phyloP scores from a whole-genome alignment of 192 early-diverging fungal species.

The Pilaira anomala region DNA sequence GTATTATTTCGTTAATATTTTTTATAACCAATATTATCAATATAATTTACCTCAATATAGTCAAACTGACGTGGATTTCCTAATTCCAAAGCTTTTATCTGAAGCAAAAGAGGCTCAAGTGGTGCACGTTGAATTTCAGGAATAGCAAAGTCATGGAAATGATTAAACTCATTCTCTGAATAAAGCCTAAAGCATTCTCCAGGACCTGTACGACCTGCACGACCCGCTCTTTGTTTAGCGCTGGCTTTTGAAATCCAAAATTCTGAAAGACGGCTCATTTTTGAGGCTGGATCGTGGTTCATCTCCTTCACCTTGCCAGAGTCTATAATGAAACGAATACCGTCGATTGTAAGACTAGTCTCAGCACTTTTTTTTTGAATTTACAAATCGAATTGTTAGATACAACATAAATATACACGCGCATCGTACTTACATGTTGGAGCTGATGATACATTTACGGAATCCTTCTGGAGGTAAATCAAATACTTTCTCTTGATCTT shows the following conservation, averaged over 20 bases:
- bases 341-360: conserved; percentile 53
- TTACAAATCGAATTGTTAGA: neutral
- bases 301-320: conserved; percentile 71
- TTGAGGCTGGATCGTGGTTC: conserved; percentile 49
- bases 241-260: conserved; percentile 67
- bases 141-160: conserved; percentile 61
- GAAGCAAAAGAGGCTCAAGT: conserved; percentile 55
- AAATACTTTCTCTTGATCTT: conserved; percentile 69
- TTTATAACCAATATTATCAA: neutral
- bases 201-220: conserved; percentile 63
- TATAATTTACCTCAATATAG: conserved; percentile 49
- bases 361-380: conserved; percentile 34
- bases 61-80: conserved; percentile 64
- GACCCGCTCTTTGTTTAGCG: conserved; percentile 62
- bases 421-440: conserved; percentile 49
- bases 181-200: conserved; percentile 66
- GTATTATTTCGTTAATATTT: neutral
- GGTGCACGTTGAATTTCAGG: conserved; percentile 65
- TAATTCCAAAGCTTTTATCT: conserved; percentile 57
- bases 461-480: conserved; percentile 57
- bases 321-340: conserved; percentile 69
- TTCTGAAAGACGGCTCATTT: conserved; percentile 56
- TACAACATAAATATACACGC: neutral
- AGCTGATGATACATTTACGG: conserved; percentile 60
- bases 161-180: conserved; percentile 53